Evolutionary conservation across 1,139 yeast species (phyloP), one percentile per base, ranked within the genome.

Genomic region (Saccharomycopsis crataegensis): DNA sequence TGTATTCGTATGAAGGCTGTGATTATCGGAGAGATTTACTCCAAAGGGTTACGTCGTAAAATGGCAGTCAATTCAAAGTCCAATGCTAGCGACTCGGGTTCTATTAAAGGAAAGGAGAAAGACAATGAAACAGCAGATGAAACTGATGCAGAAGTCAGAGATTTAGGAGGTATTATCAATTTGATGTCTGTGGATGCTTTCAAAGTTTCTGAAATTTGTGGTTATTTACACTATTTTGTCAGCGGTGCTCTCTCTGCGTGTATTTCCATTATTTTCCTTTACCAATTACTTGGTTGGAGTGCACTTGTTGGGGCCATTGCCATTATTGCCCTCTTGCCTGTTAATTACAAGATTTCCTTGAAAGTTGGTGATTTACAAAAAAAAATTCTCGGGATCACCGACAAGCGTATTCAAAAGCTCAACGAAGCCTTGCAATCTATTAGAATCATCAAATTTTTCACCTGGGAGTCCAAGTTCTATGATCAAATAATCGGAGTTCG

Each of bases 391-490:
- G 80, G 77, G n/a, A 76, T 86, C 34, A 90, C 98, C 17, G 99
- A 93, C 68, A 80, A 80, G 67, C 83, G 99, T 70, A 87, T 93
- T 58, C 96, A 90, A 67, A 89, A 88, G 68, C 78, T 93, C 62
- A 93, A 90, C 66, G 99, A 93, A 70, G 80, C 96, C n/a, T 81
- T 93, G 62, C 96, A 86, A 70, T 86, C 94, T 61, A 91, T 93
- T 59, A 80, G 98, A 68, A 89, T 93, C 62, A 85, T 93, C 73
- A 93, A 93, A 70, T 90, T 87, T 65, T 93, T 93, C 67, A 96
- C 96, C 5, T 93, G 99, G 98, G 99, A 93, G 69, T 78, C 80
- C 47, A 85, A 86, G 62, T 91, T 93, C 67, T 83, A 80, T 60
- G 80, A 83, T 54, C 81, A 80, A 46, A 86, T 93, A 57, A 70